phyloP scores from a whole-genome alignment of 805 yeast species.

The Kodamaea jinghongensis region DNA sequence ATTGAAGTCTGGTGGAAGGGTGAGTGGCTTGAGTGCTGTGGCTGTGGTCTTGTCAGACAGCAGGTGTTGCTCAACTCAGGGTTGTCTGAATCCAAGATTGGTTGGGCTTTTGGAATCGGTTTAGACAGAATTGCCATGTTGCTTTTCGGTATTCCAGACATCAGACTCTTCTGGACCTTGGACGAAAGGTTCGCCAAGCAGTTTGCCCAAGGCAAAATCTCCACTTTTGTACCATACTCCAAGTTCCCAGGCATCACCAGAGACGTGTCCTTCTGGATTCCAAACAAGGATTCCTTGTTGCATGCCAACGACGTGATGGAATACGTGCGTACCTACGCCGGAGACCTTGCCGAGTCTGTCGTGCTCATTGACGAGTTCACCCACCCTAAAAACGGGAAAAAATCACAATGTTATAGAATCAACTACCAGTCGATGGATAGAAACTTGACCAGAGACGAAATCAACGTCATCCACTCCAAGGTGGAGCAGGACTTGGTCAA shows the following conservation, averaged over 20 bases:
- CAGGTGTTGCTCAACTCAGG: conserved; percentile 76
- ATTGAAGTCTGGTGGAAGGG: conserved; percentile 99
- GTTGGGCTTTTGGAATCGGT: conserved; percentile 99
- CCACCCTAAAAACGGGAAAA: conserved; percentile 77
- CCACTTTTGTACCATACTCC: conserved; percentile 82
- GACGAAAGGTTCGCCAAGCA: conserved; percentile 78
- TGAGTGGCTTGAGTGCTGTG: conserved; percentile 96
- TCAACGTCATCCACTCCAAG: conserved; percentile 66
- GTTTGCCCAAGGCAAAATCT: conserved; percentile 61
- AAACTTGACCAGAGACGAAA: conserved; percentile 79
- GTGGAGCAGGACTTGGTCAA: conserved; percentile 58
- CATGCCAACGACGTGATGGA: conserved; percentile 96
- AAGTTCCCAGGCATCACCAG: conserved; percentile 84
- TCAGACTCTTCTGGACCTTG: conserved; percentile 84
- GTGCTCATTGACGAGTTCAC: conserved; percentile 73
- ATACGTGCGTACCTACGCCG: conserved; percentile 77
- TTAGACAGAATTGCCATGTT: conserved; percentile 95
- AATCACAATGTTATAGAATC: conserved; percentile 83
- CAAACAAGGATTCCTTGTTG: conserved; percentile 38
- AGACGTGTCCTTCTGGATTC: conserved; percentile 92
- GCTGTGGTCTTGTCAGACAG: conserved; percentile 87
- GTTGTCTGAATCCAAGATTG: conserved; percentile 55
- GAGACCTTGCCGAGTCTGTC: conserved; percentile 87
- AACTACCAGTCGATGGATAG: conserved; percentile 96
- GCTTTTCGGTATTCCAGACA: conserved; percentile 92